Percentiles rank a stretch among this genome's conserved stretches.
Conservation (phyloP, 371 early-diverging fungal species). For the Mucor lusitanicus region DNA sequence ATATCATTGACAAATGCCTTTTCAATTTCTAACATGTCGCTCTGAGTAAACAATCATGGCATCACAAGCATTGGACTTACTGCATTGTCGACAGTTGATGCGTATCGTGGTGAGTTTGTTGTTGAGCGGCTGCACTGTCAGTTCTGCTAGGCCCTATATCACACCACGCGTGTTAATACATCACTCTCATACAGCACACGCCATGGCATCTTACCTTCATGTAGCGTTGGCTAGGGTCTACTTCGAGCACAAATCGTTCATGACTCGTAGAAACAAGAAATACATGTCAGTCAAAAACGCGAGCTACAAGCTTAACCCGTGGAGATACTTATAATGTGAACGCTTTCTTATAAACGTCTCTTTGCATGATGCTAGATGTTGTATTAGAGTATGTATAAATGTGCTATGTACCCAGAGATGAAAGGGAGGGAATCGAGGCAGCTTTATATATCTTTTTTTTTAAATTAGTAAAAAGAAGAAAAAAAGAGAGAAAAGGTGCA, state of each 20-base stretch:
- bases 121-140: slow-evolving; percentile 58
- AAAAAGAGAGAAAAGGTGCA: not conserved
- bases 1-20: slow-evolving; percentile 60
- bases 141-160: slow-evolving; percentile 66
- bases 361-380: slow-evolving; percentile 23
- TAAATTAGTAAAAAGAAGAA: not conserved
- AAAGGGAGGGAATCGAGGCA: not conserved
- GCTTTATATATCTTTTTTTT: not conserved
- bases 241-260: slow-evolving; percentile 57
- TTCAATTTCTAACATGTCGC: slow-evolving; percentile 48
- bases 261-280: slow-evolving; percentile 42
- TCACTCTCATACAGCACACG: not conserved
- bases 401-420: not conserved
- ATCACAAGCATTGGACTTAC: too few relatives aligned
- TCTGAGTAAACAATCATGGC: not conserved
- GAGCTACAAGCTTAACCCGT: not conserved
- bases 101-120: slow-evolving; percentile 48
- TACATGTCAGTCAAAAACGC: slow-evolving; percentile 14
- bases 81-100: slow-evolving; percentile 66
- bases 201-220: slow-evolving; percentile 25
- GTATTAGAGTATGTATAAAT: not conserved
- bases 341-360: slow-evolving; percentile 39
- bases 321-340: slow-evolving; percentile 53
- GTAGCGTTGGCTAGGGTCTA: slow-evolving; percentile 44
- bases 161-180: not conserved